These are phyloP conservation scores for Hortaea sp. DNA, from an alignment of 2,329 filamentous ascomycete species.

Conservation along the genomic window DNA sequence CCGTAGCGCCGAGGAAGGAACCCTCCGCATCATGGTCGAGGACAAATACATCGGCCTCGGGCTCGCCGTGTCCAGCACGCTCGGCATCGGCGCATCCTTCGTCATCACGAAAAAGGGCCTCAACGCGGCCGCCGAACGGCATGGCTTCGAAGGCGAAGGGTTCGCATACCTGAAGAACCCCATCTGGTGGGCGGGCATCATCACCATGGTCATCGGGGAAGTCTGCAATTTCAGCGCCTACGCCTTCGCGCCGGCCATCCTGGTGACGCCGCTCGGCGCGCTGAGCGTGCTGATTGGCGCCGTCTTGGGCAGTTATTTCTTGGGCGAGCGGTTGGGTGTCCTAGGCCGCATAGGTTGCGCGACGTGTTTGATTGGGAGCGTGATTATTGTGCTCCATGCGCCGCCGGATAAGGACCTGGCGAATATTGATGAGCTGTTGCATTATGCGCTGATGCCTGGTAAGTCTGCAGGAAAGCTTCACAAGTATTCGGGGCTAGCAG, in stretches of 20 bases:
- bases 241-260: constrained; percentile 95
- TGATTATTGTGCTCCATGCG: constrained; percentile 95
- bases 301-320: constrained; percentile 87
- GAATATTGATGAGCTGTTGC: constrained; percentile 82
- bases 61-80: constrained; percentile 62
- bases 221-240: constrained; percentile 97
- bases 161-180: constrained; percentile 89
- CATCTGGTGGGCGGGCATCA: constrained; percentile 94
- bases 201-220: constrained; percentile 83
- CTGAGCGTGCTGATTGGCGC: constrained; percentile 89
- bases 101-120: constrained; percentile 99
- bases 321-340: constrained; percentile 80
- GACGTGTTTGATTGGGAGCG: constrained; percentile 88
- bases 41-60: constrained; percentile 66
- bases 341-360: constrained; percentile 91
- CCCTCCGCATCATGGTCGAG: constrained; percentile 6
- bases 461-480: constrained; percentile 20
- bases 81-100: constrained; percentile 70
- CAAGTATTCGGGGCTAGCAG: too few relatives aligned
- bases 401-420: constrained; percentile 86
- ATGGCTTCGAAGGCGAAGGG: constrained; percentile 94
- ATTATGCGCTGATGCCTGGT: constrained; percentile 88
- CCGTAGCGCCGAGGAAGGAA: not conserved
- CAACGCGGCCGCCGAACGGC: constrained; percentile 77
- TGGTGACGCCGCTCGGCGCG: constrained; percentile 89